Percentiles rank a stretch among this genome's conserved stretches.
Evolutionary conservation across 2,329 filamentous ascomycete species (phyloP).

Genomic region (Sclerotinia nivalis): DNA sequence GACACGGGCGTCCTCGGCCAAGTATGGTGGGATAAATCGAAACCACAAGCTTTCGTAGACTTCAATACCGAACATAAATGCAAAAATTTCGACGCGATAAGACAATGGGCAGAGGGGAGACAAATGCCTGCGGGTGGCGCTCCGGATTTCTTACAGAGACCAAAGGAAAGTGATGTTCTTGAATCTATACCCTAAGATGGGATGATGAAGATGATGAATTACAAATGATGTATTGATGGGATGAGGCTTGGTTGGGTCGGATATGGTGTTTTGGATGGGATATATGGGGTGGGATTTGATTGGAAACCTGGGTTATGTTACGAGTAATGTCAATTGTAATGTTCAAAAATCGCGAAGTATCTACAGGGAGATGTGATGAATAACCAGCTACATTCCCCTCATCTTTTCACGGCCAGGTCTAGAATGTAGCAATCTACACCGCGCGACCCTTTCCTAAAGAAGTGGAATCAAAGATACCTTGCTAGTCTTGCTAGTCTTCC

Average conservation of each 20-base stretch:
- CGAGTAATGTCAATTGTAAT: conserved; percentile 13
- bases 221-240: neutral
- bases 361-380: neutral
- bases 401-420: neutral
- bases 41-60: conserved; percentile 50
- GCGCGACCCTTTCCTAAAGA: too few relatives aligned
- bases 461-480: too few relatives aligned
- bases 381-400: neutral
- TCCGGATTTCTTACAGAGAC: conserved; percentile 36
- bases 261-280: neutral
- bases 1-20: conserved; percentile 56
- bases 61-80: conserved; percentile 57
- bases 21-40: conserved; percentile 51
- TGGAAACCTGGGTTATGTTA: neutral
- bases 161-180: conserved; percentile 30
- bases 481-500: too few relatives aligned
- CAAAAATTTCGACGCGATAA: conserved; percentile 53
- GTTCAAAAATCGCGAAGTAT: neutral
- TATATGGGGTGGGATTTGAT: neutral
- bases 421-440: too few relatives aligned
- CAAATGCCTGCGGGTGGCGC: conserved; percentile 44
- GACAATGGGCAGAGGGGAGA: conserved; percentile 52
- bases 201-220: neutral
- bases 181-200: conserved; percentile 9
- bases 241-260: neutral